These are phyloP conservation scores for Boletus reticulatus DNA, from an alignment of 768 basidiomycete genomes.

Conservation along the genomic window DNA sequence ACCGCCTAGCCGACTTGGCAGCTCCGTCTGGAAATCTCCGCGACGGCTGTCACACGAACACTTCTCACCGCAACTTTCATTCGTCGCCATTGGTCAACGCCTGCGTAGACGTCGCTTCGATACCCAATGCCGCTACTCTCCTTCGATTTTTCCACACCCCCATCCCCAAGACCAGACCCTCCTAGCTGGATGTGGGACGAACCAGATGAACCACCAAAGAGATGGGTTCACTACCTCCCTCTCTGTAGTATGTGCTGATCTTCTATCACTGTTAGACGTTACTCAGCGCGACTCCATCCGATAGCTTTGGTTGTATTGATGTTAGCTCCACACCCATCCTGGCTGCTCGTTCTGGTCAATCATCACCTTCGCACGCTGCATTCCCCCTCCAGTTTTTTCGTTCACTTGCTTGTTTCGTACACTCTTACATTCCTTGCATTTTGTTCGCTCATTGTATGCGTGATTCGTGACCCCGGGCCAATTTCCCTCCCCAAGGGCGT, in stretches of 20 bases:
- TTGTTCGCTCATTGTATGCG: conserved; percentile 69
- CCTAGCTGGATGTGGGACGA: conserved; percentile 17
- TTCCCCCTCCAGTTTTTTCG: conserved; percentile 42
- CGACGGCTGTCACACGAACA: not conserved
- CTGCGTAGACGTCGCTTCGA: not conserved
- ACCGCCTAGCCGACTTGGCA: too few relatives aligned
- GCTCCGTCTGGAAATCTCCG: not conserved
- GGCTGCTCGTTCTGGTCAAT: conserved; percentile 62
- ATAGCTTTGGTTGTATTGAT: conserved; percentile 54
- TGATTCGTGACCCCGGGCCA: conserved; percentile 74
- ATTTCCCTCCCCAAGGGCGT: conserved; percentile 31
- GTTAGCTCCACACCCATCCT: conserved; percentile 71
- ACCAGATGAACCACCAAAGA: conserved; percentile 38
- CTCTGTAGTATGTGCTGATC: conserved; percentile 44
- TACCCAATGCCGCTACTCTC: conserved; percentile 30
- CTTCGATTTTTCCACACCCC: conserved; percentile 20
- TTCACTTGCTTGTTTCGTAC: conserved; percentile 61
- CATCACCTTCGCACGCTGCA: conserved; percentile 61
- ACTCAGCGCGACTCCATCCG: conserved; percentile 2
- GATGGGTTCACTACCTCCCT: conserved; percentile 59
- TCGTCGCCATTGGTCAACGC: not conserved
- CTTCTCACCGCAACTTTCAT: not conserved
- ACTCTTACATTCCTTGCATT: conserved; percentile 66
- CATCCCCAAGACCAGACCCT: conserved; percentile 12
- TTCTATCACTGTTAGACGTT: not conserved